Evolutionary conservation across 2,329 filamentous ascomycete species (phyloP), one percentile per base, ranked within the genome.

Genomic region (Sclerotinia trifoliorum): DNA sequence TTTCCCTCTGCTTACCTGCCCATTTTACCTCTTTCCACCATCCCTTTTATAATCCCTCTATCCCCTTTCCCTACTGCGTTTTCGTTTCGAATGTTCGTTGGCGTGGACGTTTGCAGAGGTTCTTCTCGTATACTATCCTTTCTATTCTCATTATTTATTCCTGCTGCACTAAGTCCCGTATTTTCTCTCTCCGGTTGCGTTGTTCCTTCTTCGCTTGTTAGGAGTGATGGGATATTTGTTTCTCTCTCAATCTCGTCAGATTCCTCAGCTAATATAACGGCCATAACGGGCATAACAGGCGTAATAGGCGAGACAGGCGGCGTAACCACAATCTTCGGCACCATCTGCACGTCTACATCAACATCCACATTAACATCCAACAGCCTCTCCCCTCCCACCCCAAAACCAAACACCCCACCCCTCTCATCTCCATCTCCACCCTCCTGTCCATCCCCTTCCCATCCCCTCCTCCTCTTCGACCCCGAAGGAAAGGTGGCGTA

Each of bases 281-380:
- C 15, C 17, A 11, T 39, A n/a, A 56, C 21, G 2, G 39, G 55
- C 6, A 19, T n/a, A n/a, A 56, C 29, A 5, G 39, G 5, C 19
- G 32, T 8, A 29, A 19, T 8, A 1, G 24, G 51, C 8, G 29
- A n/a, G n/a, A 56, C 21, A 5, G 56, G 56, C 2, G 56, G 39
- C 5, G 39, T 58, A 29, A 58, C 55, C n/a, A 58, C 55, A 44
- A 58, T 58, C n/a, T 7, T 26, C 35, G 35, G 55, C n/a, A 58
- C 35, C 26, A 29, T 26, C 52, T 29, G 19, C 17, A n/a, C 8
- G 3, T 42, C 1, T 2, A 39, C 29, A 2, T 7, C 15, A 17
- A 2, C 8, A 8, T 35, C 7, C 35, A 35, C 35, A 35, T 35
- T 10, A 2, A 32, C 32, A 32, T 32, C 6, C 32, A 32, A 5